phyloP scores from a whole-genome alignment of 371 early-diverging fungal species.

The Mortierella sp. region DNA sequence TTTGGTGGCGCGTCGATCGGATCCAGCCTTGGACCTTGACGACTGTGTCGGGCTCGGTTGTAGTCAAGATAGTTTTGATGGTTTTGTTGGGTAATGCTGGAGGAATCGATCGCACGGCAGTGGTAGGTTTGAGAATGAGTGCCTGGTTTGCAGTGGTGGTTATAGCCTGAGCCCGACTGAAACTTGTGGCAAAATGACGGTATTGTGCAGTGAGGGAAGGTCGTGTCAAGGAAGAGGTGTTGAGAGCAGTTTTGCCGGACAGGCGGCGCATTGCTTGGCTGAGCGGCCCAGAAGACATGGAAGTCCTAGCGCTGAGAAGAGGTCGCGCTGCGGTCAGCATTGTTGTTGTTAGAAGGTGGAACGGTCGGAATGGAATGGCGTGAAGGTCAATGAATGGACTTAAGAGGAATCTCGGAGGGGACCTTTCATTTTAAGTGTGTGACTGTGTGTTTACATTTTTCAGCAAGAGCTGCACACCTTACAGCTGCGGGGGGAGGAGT shows the following conservation, averaged over 20 bases:
- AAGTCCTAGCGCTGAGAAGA: background rate
- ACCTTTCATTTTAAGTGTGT: background rate
- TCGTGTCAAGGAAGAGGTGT: background rate
- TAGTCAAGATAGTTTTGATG: slow-evolving; percentile 35
- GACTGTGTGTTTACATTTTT: slow-evolving; percentile 7
- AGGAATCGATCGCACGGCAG: slow-evolving; percentile 24
- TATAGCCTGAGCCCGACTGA: background rate
- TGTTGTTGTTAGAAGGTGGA: background rate
- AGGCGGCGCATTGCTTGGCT: background rate
- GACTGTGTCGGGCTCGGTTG: slow-evolving; percentile 27
- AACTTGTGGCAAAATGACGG: slow-evolving; percentile 7
- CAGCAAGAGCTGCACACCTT: background rate
- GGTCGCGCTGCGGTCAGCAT: slow-evolving; percentile 21
- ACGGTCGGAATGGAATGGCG: background rate
- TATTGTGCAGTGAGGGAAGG: background rate
- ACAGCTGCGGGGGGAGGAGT: background rate
- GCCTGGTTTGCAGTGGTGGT: background rate
- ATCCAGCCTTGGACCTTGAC: slow-evolving; percentile 87
- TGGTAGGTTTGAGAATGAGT: background rate
- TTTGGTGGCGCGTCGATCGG: slow-evolving; percentile 85
- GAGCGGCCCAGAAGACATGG: background rate
- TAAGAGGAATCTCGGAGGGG: slow-evolving; percentile 1
- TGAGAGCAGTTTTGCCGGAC: background rate
- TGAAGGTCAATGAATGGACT: background rate
- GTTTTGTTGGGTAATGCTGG: slow-evolving; percentile 52